A percentile compares a stretch with the other conserved stretches of the same genome.
Evolutionary conservation across 208 protist species (phyloP).

Genomic region (Acanthamoeba sp.): DNA sequence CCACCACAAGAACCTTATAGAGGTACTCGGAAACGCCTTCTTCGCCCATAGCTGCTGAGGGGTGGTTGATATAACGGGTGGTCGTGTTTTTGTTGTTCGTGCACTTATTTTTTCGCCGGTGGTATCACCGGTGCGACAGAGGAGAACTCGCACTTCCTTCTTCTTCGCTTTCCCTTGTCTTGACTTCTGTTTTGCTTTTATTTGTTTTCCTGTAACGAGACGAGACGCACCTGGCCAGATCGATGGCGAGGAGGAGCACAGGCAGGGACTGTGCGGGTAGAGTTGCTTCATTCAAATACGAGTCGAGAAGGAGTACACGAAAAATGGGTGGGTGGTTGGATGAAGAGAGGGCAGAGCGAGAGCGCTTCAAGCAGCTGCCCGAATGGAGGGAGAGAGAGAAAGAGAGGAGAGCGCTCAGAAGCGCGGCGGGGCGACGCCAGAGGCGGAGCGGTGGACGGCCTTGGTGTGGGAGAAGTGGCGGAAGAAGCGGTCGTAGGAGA

Average conservation of each 20-base stretch:
- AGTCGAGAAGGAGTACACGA: neutral
- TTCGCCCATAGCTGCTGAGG: neutral
- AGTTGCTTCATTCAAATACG: neutral
- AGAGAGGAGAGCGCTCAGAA: neutral
- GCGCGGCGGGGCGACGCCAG: neutral
- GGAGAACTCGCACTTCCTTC: no score
- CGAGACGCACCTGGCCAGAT: no score
- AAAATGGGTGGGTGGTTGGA: neutral
- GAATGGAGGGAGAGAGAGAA: no score
- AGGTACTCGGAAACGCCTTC: conserved; percentile 49
- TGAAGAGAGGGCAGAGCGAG: neutral
- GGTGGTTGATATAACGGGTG: no score
- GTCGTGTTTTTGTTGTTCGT: no score
- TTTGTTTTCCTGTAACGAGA: no score
- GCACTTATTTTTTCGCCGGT: no score
- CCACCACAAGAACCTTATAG: conserved; percentile 86
- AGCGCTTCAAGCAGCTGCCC: neutral
- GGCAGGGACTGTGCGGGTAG: no score
- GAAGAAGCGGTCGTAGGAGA: conserved; percentile 67
- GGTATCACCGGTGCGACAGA: no score
- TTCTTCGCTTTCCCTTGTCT: no score
- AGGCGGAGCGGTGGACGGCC: neutral
- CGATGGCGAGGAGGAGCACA: no score
- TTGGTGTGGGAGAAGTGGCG: conserved; percentile 42
- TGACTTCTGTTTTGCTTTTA: no score